Percentiles rank a stretch among this genome's conserved stretches.
phyloP scores from a whole-genome alignment of 257 asterid genomes.

The Anisodus acutangulus region DNA sequence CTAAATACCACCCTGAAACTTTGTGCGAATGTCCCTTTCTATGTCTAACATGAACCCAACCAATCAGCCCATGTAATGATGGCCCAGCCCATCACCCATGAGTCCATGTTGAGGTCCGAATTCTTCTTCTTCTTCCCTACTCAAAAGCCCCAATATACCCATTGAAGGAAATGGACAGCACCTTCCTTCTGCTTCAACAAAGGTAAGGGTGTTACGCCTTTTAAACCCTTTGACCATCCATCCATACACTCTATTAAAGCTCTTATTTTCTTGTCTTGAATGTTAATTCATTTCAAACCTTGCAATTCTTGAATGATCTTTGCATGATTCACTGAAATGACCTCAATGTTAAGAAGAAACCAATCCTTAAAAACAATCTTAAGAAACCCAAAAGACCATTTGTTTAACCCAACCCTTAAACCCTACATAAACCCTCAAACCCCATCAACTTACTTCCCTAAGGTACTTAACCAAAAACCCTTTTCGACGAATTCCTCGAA shows the following conservation, averaged over 20 bases:
- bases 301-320: neutral
- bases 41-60: neutral
- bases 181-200: neutral
- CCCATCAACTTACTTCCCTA: neutral
- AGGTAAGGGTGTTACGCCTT: neutral
- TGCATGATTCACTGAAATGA: slow-evolving; percentile 26
- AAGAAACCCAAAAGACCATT: neutral
- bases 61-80: neutral
- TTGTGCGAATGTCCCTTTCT: too few relatives aligned
- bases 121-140: neutral
- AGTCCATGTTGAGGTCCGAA: neutral
- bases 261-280: neutral
- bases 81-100: neutral
- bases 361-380: slow-evolving; percentile 16
- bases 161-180: neutral
- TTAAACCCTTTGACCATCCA: too few relatives aligned
- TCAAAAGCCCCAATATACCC: neutral
- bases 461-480: slow-evolving; percentile 27
- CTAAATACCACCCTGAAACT: too few relatives aligned
- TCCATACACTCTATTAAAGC: neutral
- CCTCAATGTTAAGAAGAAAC: neutral
- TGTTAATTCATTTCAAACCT: neutral
- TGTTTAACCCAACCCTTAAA: neutral
- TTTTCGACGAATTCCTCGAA: slow-evolving; percentile 62
- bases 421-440: neutral